Base-by-base conservation (phyloP, 2,329 filamentous ascomycete species). In the Colletotrichum sp. region DNA sequence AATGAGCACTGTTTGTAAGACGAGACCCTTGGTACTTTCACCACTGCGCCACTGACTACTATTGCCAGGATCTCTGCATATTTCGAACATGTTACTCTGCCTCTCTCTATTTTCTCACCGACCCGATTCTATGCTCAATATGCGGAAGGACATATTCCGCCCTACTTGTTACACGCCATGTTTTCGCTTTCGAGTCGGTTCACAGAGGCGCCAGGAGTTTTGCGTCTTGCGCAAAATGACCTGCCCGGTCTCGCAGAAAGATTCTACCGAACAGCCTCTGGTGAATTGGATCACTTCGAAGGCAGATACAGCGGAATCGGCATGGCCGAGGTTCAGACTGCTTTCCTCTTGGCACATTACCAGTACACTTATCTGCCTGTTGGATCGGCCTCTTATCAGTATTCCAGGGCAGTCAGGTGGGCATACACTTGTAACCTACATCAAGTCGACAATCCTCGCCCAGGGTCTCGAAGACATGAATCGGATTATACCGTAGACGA, bases 121-220 rank as follows among this genome's bases (percentile, higher is more conserved):
- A 12, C 36, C 9, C 16, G 64, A 13, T 66, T 66, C 39, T 66
- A 66, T 14, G 4, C 64, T 43, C 26, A 66, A 34, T 66, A 34
- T 14, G 24, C 52, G 24, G 14, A 34, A 13, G 64, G 39, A 0
- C 6, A 24, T 7, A 16, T 52, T 16, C 39, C 64, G 16, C 6
- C 14, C 6, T 66, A 30, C 16, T 26, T 66, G 6, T 14, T 66
- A 5, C 13, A 52, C 26, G 36, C 64, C 39, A 48, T 66, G 64
- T 52, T 48, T 43, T 48, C 64, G 12, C 64, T 66, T 6, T 66
- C 64, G 24, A 48, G 64, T 18, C 64, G 64, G 16, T 66, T 66
- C 26, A 26, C 64, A 43, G 39, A 43, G 39, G 39, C 18, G 16
- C 39, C 39, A 43, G 39, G 16, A 10, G 18, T 43, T 43, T 6